These are phyloP conservation scores for Blastobotrys aristatus DNA, from an alignment of 1,139 yeast species.

Conservation along the genomic window DNA sequence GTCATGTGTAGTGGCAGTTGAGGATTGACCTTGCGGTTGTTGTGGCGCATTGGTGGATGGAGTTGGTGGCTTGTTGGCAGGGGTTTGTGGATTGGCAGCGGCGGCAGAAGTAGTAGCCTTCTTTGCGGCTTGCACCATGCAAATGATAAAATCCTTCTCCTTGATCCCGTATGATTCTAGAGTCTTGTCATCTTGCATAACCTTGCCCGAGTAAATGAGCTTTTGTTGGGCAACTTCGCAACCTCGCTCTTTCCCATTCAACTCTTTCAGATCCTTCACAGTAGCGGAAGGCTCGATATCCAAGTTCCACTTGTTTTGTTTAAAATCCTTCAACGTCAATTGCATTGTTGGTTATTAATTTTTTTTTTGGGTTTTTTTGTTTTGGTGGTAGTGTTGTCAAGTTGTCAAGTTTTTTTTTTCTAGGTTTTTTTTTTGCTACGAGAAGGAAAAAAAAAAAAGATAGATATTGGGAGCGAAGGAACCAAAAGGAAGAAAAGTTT, in stretches of 20 bases:
- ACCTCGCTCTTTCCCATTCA: conserved; percentile 61
- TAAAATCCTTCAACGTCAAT: conserved; percentile 82
- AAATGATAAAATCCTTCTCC: conserved; percentile 78
- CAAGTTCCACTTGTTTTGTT: conserved; percentile 79
- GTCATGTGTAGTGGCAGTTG: conserved; percentile 27
- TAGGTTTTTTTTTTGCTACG: not conserved
- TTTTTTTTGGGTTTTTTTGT: not conserved
- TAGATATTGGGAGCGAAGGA: not conserved
- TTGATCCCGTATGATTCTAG: conserved; percentile 70
- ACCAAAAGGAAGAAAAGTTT: not conserved
- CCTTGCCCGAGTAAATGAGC: conserved; percentile 89
- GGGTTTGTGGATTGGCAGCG: conserved; percentile 21
- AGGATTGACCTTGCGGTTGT: conserved; percentile 16
- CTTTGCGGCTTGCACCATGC: conserved; percentile 59
- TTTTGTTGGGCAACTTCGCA: conserved; percentile 76
- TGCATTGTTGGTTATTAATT: conserved; percentile 46
- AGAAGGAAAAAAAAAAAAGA: not conserved
- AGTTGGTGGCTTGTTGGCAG: conserved; percentile 26
- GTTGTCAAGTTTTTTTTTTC: not conserved
- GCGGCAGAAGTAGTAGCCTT: conserved; percentile 25
- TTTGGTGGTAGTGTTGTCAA: not conserved
- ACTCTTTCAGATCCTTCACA: conserved; percentile 66
- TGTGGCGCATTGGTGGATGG: conserved; percentile 26
- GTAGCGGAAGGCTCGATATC: conserved; percentile 69
- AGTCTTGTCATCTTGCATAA: conserved; percentile 76